Base-by-base conservation (phyloP, 2,329 filamentous ascomycete species). In the Nigrospora oryzae region DNA sequence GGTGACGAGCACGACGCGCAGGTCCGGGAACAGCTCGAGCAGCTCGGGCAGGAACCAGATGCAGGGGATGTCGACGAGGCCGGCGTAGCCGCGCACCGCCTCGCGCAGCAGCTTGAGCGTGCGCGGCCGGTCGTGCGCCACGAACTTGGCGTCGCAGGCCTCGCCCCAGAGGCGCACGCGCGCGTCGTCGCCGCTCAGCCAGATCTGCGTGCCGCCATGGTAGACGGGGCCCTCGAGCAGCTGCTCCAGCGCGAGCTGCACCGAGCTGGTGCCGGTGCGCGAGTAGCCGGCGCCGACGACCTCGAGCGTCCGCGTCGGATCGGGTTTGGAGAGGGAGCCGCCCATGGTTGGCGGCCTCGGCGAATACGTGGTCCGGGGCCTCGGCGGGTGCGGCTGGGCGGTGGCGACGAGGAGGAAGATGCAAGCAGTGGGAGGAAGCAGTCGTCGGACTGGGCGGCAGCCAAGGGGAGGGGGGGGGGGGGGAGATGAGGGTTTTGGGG, bases 251-350 rank as follows among this genome's bases (percentile, higher is more conserved):
- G 44, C 47, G 12, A 46, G 38, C 38, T 49, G 47, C 40, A 49
- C 42, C 30, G 47, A 46, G 8, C 42, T 33, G 13, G 47, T 49
- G 28, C 47, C 47, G 2, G 47, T 49, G n/a, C 44, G 36, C 15
- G 47, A 49, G 35, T 46, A 49, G 28, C 47, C 47, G 8, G 47
- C 47, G 16, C 40, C 47, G 35, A 49, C 44, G n/a, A 49, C 47
- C 35, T 46, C 40, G 34, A 49, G 36, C 11, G 30, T 42, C 15
- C 41, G 38, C 17, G 41, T 30, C 14, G 47, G 38, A 4, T 40
- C 45, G 5, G 47, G 44, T 13, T 43, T 46, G 11, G 45, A 42
- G 11, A 17, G 38, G 32, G 42, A 37, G 28, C 45, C 45, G 5
- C 45, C 45, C 45, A 46, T 46, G 17, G 2, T 34, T 6, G 5